Conservation (phyloP, 352 stramenopile species). For the Phytophthora sansomeana region DNA sequence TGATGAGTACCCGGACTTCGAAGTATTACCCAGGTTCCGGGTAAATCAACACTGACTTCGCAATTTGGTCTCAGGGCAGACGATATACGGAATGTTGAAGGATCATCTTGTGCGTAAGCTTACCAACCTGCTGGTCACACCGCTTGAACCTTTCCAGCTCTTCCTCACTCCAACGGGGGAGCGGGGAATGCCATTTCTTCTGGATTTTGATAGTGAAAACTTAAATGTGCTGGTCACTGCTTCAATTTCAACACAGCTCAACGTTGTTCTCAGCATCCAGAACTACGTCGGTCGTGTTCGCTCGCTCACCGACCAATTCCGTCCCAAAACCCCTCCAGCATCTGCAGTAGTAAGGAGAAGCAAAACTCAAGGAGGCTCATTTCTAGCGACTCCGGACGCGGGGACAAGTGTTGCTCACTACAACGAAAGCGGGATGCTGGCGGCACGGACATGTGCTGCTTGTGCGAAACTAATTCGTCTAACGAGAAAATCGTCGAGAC, state of each 20-base stretch:
- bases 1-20: no score
- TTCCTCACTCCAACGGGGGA: conserved; percentile 50
- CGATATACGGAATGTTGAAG: conserved; percentile 68
- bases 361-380: neutral
- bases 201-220: conserved; percentile 73
- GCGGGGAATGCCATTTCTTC: conserved; percentile 46
- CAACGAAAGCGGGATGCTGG: conserved; percentile 60
- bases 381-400: neutral
- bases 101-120: conserved; percentile 62
- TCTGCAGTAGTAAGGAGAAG: conserved; percentile 15
- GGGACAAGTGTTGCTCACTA: conserved; percentile 59
- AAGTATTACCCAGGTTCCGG: no score
- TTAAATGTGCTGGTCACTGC: conserved; percentile 61
- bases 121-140: conserved; percentile 57
- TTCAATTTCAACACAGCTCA: conserved; percentile 53
- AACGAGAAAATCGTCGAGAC: conserved; percentile 24
- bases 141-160: conserved; percentile 61
- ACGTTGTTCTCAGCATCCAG: conserved; percentile 61
- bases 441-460: conserved; percentile 56
- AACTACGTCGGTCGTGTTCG: conserved; percentile 59
- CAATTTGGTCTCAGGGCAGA: conserved; percentile 37
- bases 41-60: neutral
- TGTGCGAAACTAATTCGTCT: conserved; percentile 64
- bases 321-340: conserved; percentile 30
- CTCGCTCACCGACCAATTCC: conserved; percentile 58